Conservation (phyloP, 768 basidiomycete species). For the Lactarius akahatsu region DNA sequence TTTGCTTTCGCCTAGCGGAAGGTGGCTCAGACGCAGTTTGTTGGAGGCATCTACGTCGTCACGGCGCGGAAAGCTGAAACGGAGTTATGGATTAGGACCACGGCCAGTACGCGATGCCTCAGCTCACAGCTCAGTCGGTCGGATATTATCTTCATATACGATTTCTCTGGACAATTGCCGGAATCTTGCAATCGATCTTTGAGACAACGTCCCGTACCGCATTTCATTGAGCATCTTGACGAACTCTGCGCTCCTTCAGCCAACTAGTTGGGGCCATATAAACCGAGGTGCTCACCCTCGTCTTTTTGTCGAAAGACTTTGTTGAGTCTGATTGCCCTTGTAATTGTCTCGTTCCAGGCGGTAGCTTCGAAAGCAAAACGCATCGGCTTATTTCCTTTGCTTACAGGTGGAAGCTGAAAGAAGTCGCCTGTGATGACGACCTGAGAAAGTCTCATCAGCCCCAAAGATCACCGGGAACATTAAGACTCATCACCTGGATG, state of each 20-base stretch:
- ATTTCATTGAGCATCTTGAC: conserved; percentile 98
- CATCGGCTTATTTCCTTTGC: conserved; percentile 54
- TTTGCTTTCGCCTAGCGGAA: conserved; percentile 50
- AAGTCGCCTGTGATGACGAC: conserved; percentile 95
- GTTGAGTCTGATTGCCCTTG: conserved; percentile 86
- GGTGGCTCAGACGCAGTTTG: conserved; percentile 55
- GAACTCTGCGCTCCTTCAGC: conserved; percentile 56
- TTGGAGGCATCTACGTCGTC: conserved; percentile 93
- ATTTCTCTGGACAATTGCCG: conserved; percentile 66
- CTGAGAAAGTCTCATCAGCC: conserved; percentile 39
- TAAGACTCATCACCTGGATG: conserved; percentile 62
- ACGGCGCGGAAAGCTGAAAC: conserved; percentile 78
- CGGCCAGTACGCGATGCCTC: background rate
- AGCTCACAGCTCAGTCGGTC: conserved; percentile 85
- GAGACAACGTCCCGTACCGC: conserved; percentile 79
- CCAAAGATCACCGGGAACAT: background rate
- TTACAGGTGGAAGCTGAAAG: conserved; percentile 95
- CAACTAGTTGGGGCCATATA: conserved; percentile 15
- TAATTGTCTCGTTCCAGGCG: conserved; percentile 69
- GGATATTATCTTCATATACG: conserved; percentile 74
- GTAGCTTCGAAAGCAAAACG: conserved; percentile 93
- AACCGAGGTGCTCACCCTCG: conserved; percentile 54
- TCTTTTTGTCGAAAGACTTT: conserved; percentile 96
- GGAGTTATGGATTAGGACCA: background rate
- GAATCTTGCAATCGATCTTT: conserved; percentile 69